These are phyloP conservation scores for Anthracocystis setariae DNA, from an alignment of 1,284 basidiomycete genomes.

Conservation along the genomic window DNA sequence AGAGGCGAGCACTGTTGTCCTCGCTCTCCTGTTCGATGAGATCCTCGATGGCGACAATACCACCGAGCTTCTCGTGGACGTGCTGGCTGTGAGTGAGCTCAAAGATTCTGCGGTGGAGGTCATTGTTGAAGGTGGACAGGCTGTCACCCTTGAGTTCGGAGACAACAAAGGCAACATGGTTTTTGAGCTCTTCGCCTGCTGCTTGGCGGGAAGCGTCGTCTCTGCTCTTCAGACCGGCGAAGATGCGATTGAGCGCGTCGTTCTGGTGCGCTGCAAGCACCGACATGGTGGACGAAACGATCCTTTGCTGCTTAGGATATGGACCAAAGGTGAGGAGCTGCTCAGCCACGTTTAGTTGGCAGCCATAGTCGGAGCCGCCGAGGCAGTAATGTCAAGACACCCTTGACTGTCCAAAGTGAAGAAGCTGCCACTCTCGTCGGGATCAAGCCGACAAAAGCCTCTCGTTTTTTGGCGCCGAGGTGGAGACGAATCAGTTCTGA, in stretches of 20 bases:
- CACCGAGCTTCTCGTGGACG: conserved; percentile 80
- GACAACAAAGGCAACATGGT: conserved; percentile 53
- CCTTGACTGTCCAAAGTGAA: neutral
- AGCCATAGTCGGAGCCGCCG: conserved; percentile 17
- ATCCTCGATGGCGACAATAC: conserved; percentile 78
- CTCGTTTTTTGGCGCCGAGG: no score
- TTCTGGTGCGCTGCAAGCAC: conserved; percentile 46
- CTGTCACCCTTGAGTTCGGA: conserved; percentile 64
- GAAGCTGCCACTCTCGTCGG: no score
- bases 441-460: neutral
- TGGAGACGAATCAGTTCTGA: no score
- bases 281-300: conserved; percentile 28
- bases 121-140: conserved; percentile 66
- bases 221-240: conserved; percentile 59
- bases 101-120: conserved; percentile 79
- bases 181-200: conserved; percentile 62
- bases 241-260: conserved; percentile 62
- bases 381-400: conserved; percentile 5
- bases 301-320: neutral
- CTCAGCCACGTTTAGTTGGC: conserved; percentile 18
- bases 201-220: conserved; percentile 48
- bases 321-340: conserved; percentile 7
- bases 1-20: conserved; percentile 75
- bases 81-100: conserved; percentile 83
- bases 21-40: conserved; percentile 51